Evolutionary conservation across 2,329 filamentous ascomycete species (phyloP).

Genomic region (Aspergillus fischeri): DNA sequence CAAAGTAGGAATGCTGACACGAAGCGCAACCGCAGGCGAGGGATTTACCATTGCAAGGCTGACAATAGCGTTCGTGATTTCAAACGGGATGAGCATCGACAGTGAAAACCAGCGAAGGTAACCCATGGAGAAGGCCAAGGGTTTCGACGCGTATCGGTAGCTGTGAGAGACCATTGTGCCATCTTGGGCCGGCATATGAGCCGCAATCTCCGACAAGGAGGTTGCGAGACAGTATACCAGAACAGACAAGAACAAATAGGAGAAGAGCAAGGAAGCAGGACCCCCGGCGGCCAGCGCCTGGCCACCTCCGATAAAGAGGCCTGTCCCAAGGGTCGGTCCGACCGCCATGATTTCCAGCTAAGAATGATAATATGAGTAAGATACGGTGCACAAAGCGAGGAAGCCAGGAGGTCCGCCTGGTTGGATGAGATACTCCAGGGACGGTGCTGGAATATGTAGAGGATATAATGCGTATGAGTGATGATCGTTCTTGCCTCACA

Average conservation of each 20-base stretch:
- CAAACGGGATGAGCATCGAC: slow-evolving; percentile 48
- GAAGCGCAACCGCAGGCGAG: slow-evolving; percentile 34
- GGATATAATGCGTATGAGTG: not conserved
- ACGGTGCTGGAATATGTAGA: not conserved
- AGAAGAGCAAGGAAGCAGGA: slow-evolving; percentile 49
- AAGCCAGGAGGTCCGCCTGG: not conserved
- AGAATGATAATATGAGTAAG: slow-evolving; percentile 24
- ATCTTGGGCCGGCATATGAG: slow-evolving; percentile 34
- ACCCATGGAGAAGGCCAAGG: slow-evolving; percentile 36
- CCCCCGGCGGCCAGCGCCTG: slow-evolving; percentile 50
- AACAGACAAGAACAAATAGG: slow-evolving; percentile 47
- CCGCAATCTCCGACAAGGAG: slow-evolving; percentile 36
- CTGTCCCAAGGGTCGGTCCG: slow-evolving; percentile 54
- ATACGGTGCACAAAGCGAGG: not conserved
- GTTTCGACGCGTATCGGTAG: slow-evolving; percentile 37
- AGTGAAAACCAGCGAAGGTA: slow-evolving; percentile 45
- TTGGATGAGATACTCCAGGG: not conserved
- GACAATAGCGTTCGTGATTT: slow-evolving; percentile 63
- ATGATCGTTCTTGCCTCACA: not conserved
- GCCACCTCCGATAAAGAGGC: slow-evolving; percentile 53
- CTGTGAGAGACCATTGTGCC: slow-evolving; percentile 39
- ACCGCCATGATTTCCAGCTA: slow-evolving; percentile 50
- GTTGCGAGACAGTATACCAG: slow-evolving; percentile 48
- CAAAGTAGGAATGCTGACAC: slow-evolving; percentile 52
- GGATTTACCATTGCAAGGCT: slow-evolving; percentile 58